Percentiles rank a stretch among this genome's conserved stretches.
Evolutionary conservation across 176 grass and related monocot species (phyloP).

Genomic region (Saccharum spontaneum): DNA sequence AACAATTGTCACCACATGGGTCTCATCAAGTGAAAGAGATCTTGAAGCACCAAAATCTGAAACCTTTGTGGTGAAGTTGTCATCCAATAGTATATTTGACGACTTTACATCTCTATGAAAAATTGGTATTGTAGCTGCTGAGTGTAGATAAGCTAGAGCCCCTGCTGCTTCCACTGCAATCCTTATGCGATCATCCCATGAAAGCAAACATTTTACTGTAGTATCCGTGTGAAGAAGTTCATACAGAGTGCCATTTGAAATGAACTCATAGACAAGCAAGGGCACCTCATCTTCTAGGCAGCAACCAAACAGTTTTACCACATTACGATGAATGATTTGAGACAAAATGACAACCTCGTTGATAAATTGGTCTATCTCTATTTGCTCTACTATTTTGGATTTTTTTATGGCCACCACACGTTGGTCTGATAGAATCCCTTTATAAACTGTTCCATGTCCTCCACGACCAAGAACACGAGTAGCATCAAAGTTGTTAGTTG

Average conservation of each 20-base stretch:
- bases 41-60: slow-evolving; percentile 59
- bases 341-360: too few relatives aligned
- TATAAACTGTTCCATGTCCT: slow-evolving; percentile 53
- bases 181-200: slow-evolving; percentile 49
- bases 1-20: slow-evolving; percentile 55
- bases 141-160: slow-evolving; percentile 55
- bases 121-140: slow-evolving; percentile 44
- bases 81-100: slow-evolving; percentile 48
- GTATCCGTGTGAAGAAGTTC: slow-evolving; percentile 19
- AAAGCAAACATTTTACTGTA: neutral
- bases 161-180: slow-evolving; percentile 37
- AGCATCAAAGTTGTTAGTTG: slow-evolving; percentile 43
- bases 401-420: too few relatives aligned
- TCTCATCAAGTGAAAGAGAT: slow-evolving; percentile 44
- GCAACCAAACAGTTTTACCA: slow-evolving; percentile 38
- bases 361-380: too few relatives aligned
- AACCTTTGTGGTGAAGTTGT: slow-evolving; percentile 36
- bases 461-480: slow-evolving; percentile 40
- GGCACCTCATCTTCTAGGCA: slow-evolving; percentile 50
- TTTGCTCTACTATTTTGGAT: too few relatives aligned
- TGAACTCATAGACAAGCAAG: slow-evolving; percentile 60
- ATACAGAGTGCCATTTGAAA: slow-evolving; percentile 49
- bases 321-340: too few relatives aligned
- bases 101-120: slow-evolving; percentile 64
- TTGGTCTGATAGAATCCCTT: slow-evolving; percentile 9